phyloP scores from a whole-genome alignment of 2,329 filamentous ascomycete genomes.

The Pseudogymnoascus sp. region DNA sequence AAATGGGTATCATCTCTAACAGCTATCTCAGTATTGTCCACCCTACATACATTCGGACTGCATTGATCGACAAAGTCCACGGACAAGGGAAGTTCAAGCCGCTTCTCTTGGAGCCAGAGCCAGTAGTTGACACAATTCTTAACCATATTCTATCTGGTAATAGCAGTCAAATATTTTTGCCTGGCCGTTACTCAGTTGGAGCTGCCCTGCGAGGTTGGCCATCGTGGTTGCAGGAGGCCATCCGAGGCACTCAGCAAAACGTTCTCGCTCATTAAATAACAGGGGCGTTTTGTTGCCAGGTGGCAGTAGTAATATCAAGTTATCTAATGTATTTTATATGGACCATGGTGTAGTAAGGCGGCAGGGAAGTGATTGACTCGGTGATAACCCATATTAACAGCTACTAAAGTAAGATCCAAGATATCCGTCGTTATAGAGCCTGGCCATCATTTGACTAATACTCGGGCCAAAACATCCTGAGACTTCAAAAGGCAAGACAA shows the following conservation, averaged over 20 bases:
- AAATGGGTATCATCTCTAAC: neutral
- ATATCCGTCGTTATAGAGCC: neutral
- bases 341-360: neutral
- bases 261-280: neutral
- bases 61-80: slow-evolving; percentile 2
- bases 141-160: slow-evolving; percentile 10
- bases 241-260: neutral
- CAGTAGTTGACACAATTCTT: slow-evolving; percentile 9
- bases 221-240: slow-evolving; percentile 3
- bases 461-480: no score
- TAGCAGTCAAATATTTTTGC: slow-evolving; percentile 11
- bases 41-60: slow-evolving; percentile 12
- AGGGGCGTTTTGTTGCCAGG: neutral
- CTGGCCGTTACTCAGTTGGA: neutral
- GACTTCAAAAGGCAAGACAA: no score
- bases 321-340: neutral
- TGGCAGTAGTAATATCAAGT: neutral
- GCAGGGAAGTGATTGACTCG: neutral
- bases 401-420: no score
- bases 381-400: neutral
- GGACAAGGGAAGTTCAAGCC: slow-evolving; percentile 6
- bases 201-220: neutral
- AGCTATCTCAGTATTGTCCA: slow-evolving; percentile 3
- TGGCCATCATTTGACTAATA: no score
- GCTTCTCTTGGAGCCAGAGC: slow-evolving; percentile 11